Evolutionary conservation across 495 filamentous ascomycete genomes (phyloP).

Genomic region (Aspergillus campestris): DNA sequence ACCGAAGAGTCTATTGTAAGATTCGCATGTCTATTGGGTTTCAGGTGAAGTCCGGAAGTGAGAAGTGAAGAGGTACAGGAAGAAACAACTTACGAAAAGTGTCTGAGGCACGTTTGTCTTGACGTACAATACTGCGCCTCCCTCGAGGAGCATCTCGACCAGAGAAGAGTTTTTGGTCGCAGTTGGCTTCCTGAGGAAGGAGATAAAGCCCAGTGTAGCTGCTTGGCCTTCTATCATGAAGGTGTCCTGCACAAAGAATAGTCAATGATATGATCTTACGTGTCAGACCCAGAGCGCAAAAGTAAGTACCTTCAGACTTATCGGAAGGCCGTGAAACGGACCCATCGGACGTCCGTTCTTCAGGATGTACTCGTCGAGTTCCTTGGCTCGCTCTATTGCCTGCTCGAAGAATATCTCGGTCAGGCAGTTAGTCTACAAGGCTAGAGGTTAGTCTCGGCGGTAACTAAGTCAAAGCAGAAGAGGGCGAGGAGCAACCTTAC

Average conservation of each 20-base stretch:
- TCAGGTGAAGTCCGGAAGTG: too few relatives aligned
- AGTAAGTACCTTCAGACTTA: too few relatives aligned
- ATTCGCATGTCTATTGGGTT: too few relatives aligned
- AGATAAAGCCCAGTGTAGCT: constrained; percentile 9
- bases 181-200: constrained; percentile 8
- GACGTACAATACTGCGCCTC: constrained; percentile 6
- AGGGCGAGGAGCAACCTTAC: too few relatives aligned
- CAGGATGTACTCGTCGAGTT: constrained; percentile 26
- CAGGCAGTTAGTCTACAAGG: constrained; percentile 42
- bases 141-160: background rate
- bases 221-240: constrained; percentile 10
- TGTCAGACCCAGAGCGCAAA: too few relatives aligned
- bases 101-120: constrained; percentile 7
- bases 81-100: constrained; percentile 1
- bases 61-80: too few relatives aligned
- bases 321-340: constrained; percentile 54
- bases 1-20: constrained; percentile 9
- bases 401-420: constrained; percentile 48
- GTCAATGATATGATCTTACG: too few relatives aligned
- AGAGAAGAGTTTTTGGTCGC: constrained; percentile 3
- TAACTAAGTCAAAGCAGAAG: too few relatives aligned
- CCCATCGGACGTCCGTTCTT: constrained; percentile 38
- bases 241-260: constrained; percentile 19
- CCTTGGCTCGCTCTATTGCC: constrained; percentile 25
- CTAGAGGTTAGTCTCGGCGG: too few relatives aligned